Percentiles rank a stretch among this genome's conserved stretches.
These are phyloP conservation scores for Penstemon eatonii DNA, from an alignment of 257 asterid species.

Conservation along the genomic window DNA sequence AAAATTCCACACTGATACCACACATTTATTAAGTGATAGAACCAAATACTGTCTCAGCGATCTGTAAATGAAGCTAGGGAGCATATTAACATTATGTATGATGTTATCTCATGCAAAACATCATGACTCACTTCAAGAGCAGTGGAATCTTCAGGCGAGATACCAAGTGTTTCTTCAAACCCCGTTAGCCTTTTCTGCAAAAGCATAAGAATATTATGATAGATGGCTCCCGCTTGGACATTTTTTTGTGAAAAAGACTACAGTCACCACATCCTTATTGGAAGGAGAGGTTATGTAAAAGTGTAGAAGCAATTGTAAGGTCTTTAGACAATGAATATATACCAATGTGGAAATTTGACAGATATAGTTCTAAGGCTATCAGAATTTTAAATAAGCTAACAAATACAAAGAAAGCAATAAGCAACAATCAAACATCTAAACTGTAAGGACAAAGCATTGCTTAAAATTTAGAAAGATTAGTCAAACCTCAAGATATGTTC, in stretches of 20 bases:
- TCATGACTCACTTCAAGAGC: conserved; percentile 82
- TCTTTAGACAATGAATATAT: conserved; percentile 10
- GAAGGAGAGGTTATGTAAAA: conserved; percentile 5
- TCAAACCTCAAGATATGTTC: conserved; percentile 70
- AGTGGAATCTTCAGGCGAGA: conserved; percentile 66
- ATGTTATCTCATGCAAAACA: conserved; percentile 28
- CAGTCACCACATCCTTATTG: conserved; percentile 2
- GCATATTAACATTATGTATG: conserved; percentile 4
- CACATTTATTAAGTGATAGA: conserved; percentile 11
- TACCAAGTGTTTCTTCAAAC: conserved; percentile 66
- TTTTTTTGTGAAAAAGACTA: conserved; percentile 14
- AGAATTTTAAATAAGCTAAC: conserved; percentile 12
- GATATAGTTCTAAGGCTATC: not conserved
- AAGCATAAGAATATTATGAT: conserved; percentile 26
- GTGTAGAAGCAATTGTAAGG: conserved; percentile 21
- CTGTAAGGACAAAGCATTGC: conserved; percentile 15
- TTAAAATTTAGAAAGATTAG: conserved; percentile 11
- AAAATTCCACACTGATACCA: not conserved
- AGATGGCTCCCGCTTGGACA: conserved; percentile 20
- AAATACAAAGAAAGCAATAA: conserved; percentile 5
- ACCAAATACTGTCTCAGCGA: not conserved
- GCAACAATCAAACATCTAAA: conserved; percentile 22
- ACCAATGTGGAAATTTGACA: conserved; percentile 6
- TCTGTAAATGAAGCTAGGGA: conserved; percentile 19
- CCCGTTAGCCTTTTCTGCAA: conserved; percentile 75